Evolutionary conservation across 371 early-diverging fungal species (phyloP), one percentile per base, ranked within the genome.

Genomic region (Zancudomyces culisetae): DNA sequence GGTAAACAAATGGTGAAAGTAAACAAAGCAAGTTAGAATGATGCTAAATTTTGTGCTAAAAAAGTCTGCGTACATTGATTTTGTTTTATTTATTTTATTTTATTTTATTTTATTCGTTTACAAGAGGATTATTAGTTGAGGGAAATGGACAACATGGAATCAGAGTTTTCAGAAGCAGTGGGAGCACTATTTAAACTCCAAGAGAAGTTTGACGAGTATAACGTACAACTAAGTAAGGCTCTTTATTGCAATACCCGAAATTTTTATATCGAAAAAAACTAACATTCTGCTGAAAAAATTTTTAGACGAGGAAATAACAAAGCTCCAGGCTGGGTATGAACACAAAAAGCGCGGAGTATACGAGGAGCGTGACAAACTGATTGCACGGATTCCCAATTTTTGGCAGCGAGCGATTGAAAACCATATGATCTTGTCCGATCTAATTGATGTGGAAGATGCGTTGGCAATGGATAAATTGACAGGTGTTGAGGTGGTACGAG

Each of bases 351-450:
- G 57, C 6, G 41, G 53, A 4, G 52, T 66, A 29, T 66, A 66
- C 54, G 58, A 66, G 55, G 58, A 66, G 61, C 66, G 66, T 46
- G 53, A 57, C 40, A 55, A 30, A 2, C 53, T 60, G 19, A 58
- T 63, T 42, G 55, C 49, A 49, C 50, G 54, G 13, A 61, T 63
- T 24, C 64, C 64, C 19, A 66, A 58, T 39, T 66, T 66, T 40
- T 66, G 66, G 66, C 51, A 55, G 28, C 64, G 63, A 52, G 59
- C 58, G 26, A 63, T 66, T 43, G 65, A 64, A 51, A 66, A 62
- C 41, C 61, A 66, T 28, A 59, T 61, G 19, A 59, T 65, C 21
- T 59, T 66, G 48, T 55, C 66, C 18, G 62, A 63, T 27, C 58
- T 65, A 35, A 58, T 63, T 45, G 63, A 65, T 27, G 62, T 55